A percentile compares a stretch with the other conserved stretches of the same genome.
These are phyloP conservation scores for Psilocybe azurescens DNA, from an alignment of 768 basidiomycete genomes.

Conservation along the genomic window DNA sequence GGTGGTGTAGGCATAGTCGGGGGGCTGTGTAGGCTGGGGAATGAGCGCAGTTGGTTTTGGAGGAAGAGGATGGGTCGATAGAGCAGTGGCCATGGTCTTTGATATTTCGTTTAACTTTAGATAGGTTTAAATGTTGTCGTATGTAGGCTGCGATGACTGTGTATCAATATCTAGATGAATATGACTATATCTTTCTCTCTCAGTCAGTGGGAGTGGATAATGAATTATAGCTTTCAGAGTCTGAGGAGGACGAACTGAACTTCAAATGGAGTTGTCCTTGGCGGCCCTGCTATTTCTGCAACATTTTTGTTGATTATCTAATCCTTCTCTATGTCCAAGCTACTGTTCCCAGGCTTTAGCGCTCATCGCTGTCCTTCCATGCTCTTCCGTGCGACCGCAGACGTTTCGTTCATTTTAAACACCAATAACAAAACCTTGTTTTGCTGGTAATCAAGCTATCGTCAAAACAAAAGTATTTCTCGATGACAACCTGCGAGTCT, in stretches of 20 bases:
- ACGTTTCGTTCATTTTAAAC: background rate
- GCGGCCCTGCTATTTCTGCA: background rate
- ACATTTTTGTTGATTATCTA: background rate
- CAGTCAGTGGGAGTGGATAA: too few species aligned
- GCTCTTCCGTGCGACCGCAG: too few species aligned
- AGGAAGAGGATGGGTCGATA: slow-evolving; percentile 18
- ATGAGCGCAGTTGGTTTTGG: slow-evolving; percentile 15
- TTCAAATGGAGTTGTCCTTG: background rate
- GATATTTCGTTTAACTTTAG: background rate
- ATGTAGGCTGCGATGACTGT: too few species aligned
- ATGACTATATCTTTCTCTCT: too few species aligned
- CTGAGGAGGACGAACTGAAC: background rate
- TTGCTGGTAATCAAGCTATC: too few species aligned
- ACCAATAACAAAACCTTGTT: background rate
- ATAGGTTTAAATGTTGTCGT: too few species aligned
- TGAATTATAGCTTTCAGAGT: too few species aligned
- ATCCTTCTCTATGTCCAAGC: background rate
- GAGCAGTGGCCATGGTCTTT: slow-evolving; percentile 2
- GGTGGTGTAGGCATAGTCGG: background rate
- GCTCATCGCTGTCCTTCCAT: background rate
- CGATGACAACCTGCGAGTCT: too few species aligned
- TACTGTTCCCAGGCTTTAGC: background rate
- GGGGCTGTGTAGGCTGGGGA: background rate
- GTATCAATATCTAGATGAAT: too few species aligned
- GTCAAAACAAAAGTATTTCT: too few species aligned